Conservation (phyloP, 2,329 filamentous ascomycete species). For the Gliomastix tumulicola region DNA sequence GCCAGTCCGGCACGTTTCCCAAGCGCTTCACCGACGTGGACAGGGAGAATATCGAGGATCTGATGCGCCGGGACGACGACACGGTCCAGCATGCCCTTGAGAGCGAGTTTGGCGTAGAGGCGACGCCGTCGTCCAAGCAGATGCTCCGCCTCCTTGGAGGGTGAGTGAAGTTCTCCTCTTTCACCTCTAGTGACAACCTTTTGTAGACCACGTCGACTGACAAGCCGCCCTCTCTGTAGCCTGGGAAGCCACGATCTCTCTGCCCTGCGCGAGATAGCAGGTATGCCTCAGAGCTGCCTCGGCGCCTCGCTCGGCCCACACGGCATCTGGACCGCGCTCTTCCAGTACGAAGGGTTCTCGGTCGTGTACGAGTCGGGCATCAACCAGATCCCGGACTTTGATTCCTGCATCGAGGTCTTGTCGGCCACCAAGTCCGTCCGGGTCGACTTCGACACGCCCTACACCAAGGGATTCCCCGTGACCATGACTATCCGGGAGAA, state of each 20-base stretch:
- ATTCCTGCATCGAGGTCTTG: slow-evolving; percentile 46
- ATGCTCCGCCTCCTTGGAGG: slow-evolving; percentile 2
- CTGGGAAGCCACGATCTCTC: slow-evolving; percentile 45
- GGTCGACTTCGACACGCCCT: slow-evolving; percentile 50
- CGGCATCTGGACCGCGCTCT: slow-evolving; percentile 28
- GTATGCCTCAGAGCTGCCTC: slow-evolving; percentile 26
- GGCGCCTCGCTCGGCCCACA: slow-evolving; percentile 19
- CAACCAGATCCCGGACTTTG: slow-evolving; percentile 42
- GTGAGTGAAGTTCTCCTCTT: too few relatives aligned
- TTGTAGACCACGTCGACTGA: neutral
- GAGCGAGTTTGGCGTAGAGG: slow-evolving; percentile 2
- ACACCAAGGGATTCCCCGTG: slow-evolving; percentile 46
- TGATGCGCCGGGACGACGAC: neutral
- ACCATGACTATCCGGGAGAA: slow-evolving; percentile 38
- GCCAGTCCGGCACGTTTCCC: slow-evolving; percentile 33
- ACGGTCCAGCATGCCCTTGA: slow-evolving; percentile 4
- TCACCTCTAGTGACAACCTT: neutral
- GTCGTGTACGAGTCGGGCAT: slow-evolving; percentile 52
- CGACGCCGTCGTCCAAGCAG: neutral
- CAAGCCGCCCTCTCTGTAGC: slow-evolving; percentile 3
- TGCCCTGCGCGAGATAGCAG: slow-evolving; percentile 41
- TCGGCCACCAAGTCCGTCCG: slow-evolving; percentile 43
- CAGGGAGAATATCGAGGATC: slow-evolving; percentile 8
- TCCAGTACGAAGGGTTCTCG: slow-evolving; percentile 37
- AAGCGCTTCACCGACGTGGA: slow-evolving; percentile 30